Evolutionary conservation across 805 yeast genomes (phyloP).

Genomic region (Ascoidea tarda): DNA sequence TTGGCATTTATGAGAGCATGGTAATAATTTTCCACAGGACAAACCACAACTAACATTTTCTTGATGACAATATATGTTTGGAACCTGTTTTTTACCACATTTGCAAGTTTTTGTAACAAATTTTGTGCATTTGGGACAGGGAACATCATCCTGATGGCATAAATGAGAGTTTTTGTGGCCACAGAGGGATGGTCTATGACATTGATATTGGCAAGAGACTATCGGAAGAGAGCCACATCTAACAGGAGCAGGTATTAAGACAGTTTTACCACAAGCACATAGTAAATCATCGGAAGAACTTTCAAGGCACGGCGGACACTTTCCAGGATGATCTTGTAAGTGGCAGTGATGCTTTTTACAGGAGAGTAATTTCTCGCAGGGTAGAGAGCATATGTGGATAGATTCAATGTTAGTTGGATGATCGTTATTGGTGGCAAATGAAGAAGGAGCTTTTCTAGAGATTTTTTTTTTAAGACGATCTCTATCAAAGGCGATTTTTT

Average conservation of each 20-base stretch:
- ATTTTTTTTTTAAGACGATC: slow-evolving; percentile 31
- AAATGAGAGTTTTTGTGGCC: slow-evolving; percentile 66
- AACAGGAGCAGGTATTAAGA: slow-evolving; percentile 60
- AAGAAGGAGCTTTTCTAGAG: slow-evolving; percentile 24
- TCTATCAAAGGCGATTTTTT: slow-evolving; percentile 36
- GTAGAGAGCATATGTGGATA: slow-evolving; percentile 54
- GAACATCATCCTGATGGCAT: slow-evolving; percentile 53
- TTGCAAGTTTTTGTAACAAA: slow-evolving; percentile 41
- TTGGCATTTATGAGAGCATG: slow-evolving; percentile 39
- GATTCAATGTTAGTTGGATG: slow-evolving; percentile 54
- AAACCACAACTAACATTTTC: slow-evolving; percentile 54
- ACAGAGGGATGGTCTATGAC: slow-evolving; percentile 42
- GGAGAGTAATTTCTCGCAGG: slow-evolving; percentile 44
- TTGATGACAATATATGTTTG: slow-evolving; percentile 60
- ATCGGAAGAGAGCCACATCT: slow-evolving; percentile 50
- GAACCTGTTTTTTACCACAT: slow-evolving; percentile 43
- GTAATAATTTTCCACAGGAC: slow-evolving; percentile 38
- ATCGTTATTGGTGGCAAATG: slow-evolving; percentile 16
- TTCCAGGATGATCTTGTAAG: slow-evolving; percentile 65
- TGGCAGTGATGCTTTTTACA: slow-evolving; percentile 63
- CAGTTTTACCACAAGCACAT: slow-evolving; percentile 72
- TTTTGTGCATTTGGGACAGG: slow-evolving; percentile 70
- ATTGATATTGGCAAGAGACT: slow-evolving; percentile 52
- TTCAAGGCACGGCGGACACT: slow-evolving; percentile 70
- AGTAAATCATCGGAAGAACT: slow-evolving; percentile 66